Percentiles rank a stretch among this genome's conserved stretches.
phyloP scores from a whole-genome alignment of 2,329 filamentous ascomycete species.

The Aspergillus uvarum region DNA sequence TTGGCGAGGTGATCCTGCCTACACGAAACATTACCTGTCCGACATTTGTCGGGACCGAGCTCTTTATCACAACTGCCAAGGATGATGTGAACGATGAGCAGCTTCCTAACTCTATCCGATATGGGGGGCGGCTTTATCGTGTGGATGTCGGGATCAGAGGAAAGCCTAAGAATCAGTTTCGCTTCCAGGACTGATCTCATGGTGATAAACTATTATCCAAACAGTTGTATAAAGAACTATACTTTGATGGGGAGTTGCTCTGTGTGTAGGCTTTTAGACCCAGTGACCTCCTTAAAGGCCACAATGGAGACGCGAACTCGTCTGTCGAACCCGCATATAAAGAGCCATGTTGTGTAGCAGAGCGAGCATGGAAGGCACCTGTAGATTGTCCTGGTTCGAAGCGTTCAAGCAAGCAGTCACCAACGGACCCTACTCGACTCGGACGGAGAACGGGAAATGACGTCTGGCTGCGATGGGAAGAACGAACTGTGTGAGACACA shows the following conservation, averaged over 20 bases:
- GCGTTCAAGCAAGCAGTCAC: background rate
- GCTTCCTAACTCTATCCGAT: constrained; percentile 60
- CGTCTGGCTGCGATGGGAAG: background rate
- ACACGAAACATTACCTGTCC: constrained; percentile 79
- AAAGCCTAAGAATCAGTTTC: constrained; percentile 63
- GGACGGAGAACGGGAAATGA: background rate
- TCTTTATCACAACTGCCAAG: constrained; percentile 79
- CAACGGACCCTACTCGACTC: background rate
- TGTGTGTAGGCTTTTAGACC: background rate
- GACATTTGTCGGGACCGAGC: constrained; percentile 69
- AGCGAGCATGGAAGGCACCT: background rate
- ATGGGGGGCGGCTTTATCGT: constrained; percentile 71
- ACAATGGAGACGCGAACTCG: background rate
- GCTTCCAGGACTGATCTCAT: constrained; percentile 37
- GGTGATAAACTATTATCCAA: background rate
- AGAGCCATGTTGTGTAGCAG: background rate
- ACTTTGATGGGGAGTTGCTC: background rate
- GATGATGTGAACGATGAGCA: constrained; percentile 61
- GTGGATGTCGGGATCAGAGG: constrained; percentile 74
- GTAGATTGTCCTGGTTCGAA: background rate
- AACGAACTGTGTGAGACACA: background rate
- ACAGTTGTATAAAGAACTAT: background rate
- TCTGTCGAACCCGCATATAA: background rate
- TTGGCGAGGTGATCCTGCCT: constrained; percentile 73
- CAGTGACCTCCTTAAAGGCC: background rate